Evolutionary conservation across 345 rosid species (phyloP).

Genomic region (Hibiscus syriacus): DNA sequence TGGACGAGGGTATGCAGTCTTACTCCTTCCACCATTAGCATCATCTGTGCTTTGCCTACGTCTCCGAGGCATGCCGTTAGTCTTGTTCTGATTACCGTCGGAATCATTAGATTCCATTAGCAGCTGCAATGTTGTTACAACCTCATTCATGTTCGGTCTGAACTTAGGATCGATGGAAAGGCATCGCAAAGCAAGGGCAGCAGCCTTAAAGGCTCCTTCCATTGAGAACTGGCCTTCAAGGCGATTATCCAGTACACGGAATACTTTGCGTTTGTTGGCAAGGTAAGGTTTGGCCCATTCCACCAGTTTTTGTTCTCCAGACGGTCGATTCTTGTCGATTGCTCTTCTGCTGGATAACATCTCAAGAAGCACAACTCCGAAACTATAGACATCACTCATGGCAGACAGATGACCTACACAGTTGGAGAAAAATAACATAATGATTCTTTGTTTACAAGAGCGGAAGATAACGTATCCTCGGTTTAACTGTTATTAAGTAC

Average conservation of each 20-base stretch:
- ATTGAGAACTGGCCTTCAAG: slow-evolving; percentile 67
- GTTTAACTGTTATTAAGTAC: not conserved
- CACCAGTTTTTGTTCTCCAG: slow-evolving; percentile 81
- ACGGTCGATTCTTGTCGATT: slow-evolving; percentile 81
- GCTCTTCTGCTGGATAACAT: slow-evolving; percentile 85
- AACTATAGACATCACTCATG: slow-evolving; percentile 89
- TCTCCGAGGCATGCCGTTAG: slow-evolving; percentile 16
- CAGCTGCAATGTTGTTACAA: slow-evolving; percentile 52
- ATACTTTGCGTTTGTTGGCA: slow-evolving; percentile 66
- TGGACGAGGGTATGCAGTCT: slow-evolving; percentile 60
- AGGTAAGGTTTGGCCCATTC: slow-evolving; percentile 92
- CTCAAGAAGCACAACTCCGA: slow-evolving; percentile 87
- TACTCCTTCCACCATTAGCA: slow-evolving; percentile 27
- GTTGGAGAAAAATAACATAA: not conserved
- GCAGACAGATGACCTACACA: slow-evolving; percentile 73
- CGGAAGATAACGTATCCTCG: not conserved
- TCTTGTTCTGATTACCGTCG: slow-evolving; percentile 18
- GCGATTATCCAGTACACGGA: slow-evolving; percentile 64
- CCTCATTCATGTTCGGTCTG: slow-evolving; percentile 79
- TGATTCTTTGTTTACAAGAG: not conserved
- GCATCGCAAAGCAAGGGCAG: slow-evolving; percentile 67
- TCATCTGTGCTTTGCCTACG: slow-evolving; percentile 73
- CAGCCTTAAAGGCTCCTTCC: slow-evolving; percentile 58
- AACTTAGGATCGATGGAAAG: slow-evolving; percentile 48
- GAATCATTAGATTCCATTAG: slow-evolving; percentile 37